Evolutionary conservation across 179 eudicot species (phyloP).

Genomic region (Nepenthes alata): DNA sequence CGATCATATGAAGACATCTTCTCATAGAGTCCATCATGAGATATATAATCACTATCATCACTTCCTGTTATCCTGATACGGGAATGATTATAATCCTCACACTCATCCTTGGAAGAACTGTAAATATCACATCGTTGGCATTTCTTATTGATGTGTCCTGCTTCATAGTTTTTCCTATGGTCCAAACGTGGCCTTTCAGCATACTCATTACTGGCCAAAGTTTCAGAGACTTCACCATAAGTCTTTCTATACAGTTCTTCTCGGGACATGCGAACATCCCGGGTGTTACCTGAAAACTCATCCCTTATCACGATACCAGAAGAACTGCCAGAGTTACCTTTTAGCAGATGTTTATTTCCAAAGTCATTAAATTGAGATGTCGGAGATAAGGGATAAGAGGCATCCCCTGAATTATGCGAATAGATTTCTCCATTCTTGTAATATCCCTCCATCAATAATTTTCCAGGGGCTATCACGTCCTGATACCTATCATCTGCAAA

Average conservation of each 20-base stretch:
- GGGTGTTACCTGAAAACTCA: slow-evolving; percentile 8
- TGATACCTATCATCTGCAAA: slow-evolving; percentile 20
- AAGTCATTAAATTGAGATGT: slow-evolving; percentile 17
- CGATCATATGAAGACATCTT: slow-evolving; percentile 12
- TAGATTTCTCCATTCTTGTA: slow-evolving; percentile 18
- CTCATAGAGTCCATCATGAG: slow-evolving; percentile 14
- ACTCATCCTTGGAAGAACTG: slow-evolving; percentile 13
- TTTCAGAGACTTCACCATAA: slow-evolving; percentile 14
- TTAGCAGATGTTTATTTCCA: slow-evolving; percentile 12
- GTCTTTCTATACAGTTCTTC: slow-evolving; percentile 18
- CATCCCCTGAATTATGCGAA: slow-evolving; percentile 16
- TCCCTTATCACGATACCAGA: slow-evolving; percentile 15
- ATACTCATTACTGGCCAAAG: slow-evolving; percentile 10
- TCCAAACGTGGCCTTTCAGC: slow-evolving; percentile 19
- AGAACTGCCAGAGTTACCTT: slow-evolving; percentile 18
- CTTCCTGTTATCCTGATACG: slow-evolving; percentile 14
- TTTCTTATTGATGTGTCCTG: slow-evolving; percentile 13
- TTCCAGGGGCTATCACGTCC: slow-evolving; percentile 12
- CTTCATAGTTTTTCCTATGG: slow-evolving; percentile 13
- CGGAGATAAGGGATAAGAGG: slow-evolving; percentile 8
- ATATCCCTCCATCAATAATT: slow-evolving; percentile 10
- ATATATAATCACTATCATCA: slow-evolving; percentile 11
- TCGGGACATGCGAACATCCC: slow-evolving; percentile 13
- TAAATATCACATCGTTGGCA: slow-evolving; percentile 14
- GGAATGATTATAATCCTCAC: slow-evolving; percentile 19